Evolutionary conservation across 495 filamentous ascomycete species (phyloP), one percentile per base, ranked within the genome.

Genomic region (Penicillium coffeae): DNA sequence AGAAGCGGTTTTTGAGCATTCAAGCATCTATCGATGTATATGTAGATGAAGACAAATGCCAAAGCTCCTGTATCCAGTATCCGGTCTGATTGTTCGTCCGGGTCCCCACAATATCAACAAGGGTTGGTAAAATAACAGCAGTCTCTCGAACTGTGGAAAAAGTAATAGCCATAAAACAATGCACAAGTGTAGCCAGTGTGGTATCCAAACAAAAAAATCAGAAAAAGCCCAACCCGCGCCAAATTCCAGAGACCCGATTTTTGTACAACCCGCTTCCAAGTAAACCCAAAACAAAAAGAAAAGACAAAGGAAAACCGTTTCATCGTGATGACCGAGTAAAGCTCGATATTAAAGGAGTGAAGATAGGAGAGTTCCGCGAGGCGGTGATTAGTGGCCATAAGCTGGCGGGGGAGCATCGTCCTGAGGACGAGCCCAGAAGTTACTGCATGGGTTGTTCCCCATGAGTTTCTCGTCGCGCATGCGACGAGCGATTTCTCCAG

Each of bases 401-500:
- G 72, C 72, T 20, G 71, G 71, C 18, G 72, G 72, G 48, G 71
- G 71, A 39, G 56, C 43, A 42, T 73, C 70, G 38, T 75, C 70
- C 45, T 65, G 72, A 14, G 53, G 47, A 14, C 66, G 68, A 21
- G 63, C 60, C 68, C 70, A 75, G 49, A 70, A 74, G 21, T 62
- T 59, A 45, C 60, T 65, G 45, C 68, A 71, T 12, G 62, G 48
- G 16, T 55, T 72, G 39, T 47, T 52, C 8, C 58, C 35, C 48
- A 66, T 59, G 42, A 71, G 32, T 54, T 84, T 83, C 59, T 89
- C 79, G 41, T 95, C 88, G 47, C 90, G 83, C 52, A 92, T 85
- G 21, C 87, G 85, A 54, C 86, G 78, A 34, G 89, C 89, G 38
- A 96, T 90, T 67, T 98, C 92, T 38, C 81, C 80, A 5, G 92